Percentiles rank a stretch among this genome's conserved stretches.
phyloP scores from a whole-genome alignment of 1,284 basidiomycete genomes.

The Sanghuangporus sanghuang region DNA sequence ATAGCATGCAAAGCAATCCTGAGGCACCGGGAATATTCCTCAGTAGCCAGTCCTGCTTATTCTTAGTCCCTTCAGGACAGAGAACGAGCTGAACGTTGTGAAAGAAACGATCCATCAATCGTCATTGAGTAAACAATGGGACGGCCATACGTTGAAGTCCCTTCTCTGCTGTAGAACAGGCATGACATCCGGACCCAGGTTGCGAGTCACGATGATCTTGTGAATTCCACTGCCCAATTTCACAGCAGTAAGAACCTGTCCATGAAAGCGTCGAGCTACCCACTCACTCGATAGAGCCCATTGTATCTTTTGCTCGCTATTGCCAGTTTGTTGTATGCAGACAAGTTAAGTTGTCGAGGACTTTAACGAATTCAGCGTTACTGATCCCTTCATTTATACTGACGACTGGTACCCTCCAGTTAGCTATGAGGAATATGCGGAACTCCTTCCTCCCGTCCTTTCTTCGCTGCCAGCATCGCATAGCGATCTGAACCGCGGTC shows the following conservation, averaged over 20 bases:
- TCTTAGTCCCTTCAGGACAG: slow-evolving; percentile 65
- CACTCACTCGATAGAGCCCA: slow-evolving; percentile 14
- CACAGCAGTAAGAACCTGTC: background rate
- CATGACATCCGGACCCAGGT: slow-evolving; percentile 72
- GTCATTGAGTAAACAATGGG: background rate
- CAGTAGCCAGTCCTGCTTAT: slow-evolving; percentile 74
- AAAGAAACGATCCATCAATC: background rate
- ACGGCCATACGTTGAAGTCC: slow-evolving; percentile 47
- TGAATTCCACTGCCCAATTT: slow-evolving; percentile 1
- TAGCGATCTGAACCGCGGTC: background rate
- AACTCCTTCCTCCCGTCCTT: background rate
- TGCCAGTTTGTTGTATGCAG: background rate
- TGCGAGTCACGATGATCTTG: slow-evolving; percentile 64
- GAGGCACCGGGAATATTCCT: slow-evolving; percentile 62
- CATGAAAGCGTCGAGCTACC: background rate
- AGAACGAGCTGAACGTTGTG: slow-evolving; percentile 47
- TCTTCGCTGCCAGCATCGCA: background rate
- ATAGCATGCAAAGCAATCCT: slow-evolving; percentile 65
- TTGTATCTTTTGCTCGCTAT: background rate
- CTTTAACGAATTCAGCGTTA: background rate
- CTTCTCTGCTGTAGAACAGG: slow-evolving; percentile 43
- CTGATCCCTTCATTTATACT: background rate
- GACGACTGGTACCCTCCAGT: background rate
- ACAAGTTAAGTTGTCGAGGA: background rate
- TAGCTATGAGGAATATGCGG: background rate